These are phyloP conservation scores for Hyaloscypha variabilis DNA, from an alignment of 495 filamentous ascomycete genomes.

Conservation along the genomic window DNA sequence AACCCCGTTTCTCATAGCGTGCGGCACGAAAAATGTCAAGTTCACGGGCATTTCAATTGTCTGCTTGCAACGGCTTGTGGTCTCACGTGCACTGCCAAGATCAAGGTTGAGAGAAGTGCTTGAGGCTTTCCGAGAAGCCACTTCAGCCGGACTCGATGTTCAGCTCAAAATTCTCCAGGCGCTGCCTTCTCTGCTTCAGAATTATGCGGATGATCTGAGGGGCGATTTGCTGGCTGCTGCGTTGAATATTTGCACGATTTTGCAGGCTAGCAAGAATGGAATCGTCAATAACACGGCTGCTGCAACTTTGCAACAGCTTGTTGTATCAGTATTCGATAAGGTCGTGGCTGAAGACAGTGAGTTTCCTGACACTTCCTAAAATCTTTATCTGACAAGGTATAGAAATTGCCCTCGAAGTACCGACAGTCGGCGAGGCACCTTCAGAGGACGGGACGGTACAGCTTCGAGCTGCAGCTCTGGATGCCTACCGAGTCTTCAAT, in stretches of 20 bases:
- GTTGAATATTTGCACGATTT: slow-evolving; percentile 85
- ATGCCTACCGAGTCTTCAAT: slow-evolving; percentile 85
- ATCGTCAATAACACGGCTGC: slow-evolving; percentile 94
- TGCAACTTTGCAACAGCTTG: slow-evolving; percentile 91
- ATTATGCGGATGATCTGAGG: slow-evolving; percentile 80
- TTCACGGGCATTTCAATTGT: slow-evolving; percentile 84
- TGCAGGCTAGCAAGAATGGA: slow-evolving; percentile 87
- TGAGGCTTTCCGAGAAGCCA: slow-evolving; percentile 82
- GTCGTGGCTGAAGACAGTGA: slow-evolving; percentile 79
- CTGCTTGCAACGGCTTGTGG: slow-evolving; percentile 85
- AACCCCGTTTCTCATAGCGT: slow-evolving; percentile 91
- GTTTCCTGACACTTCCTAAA: slow-evolving; percentile 17
- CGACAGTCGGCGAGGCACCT: slow-evolving; percentile 61
- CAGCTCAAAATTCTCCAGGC: slow-evolving; percentile 96
- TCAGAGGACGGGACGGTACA: slow-evolving; percentile 62
- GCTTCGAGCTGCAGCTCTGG: slow-evolving; percentile 75
- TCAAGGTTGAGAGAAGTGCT: slow-evolving; percentile 79
- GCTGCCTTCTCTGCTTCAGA: slow-evolving; percentile 86
- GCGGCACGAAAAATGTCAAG: slow-evolving; percentile 83
- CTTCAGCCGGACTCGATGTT: slow-evolving; percentile 75
- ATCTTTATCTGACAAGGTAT: slow-evolving; percentile 25
- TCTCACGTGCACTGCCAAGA: slow-evolving; percentile 74
- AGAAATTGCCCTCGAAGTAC: slow-evolving; percentile 52
- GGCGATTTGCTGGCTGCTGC: slow-evolving; percentile 79
- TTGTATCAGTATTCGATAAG: slow-evolving; percentile 91